Evolutionary conservation across 2,329 filamentous ascomycete species (phyloP).

Genomic region (Alternaria alternata): DNA sequence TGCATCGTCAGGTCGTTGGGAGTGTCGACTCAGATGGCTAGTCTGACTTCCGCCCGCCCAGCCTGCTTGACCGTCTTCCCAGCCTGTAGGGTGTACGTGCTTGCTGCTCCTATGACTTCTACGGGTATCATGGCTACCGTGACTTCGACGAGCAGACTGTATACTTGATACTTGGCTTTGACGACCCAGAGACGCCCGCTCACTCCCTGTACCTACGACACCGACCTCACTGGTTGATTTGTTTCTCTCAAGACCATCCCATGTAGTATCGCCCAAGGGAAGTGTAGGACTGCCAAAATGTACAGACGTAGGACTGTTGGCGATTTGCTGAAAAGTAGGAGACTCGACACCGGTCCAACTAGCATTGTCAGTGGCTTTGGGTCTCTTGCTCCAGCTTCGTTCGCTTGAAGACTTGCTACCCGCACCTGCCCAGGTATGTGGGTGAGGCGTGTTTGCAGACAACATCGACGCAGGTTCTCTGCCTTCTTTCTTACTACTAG

Average conservation of each 20-base stretch:
- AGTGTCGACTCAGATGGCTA: not conserved
- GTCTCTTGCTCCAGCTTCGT: slow-evolving; percentile 1
- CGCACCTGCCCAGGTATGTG: slow-evolving; percentile 9
- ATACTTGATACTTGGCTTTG: slow-evolving; percentile 5
- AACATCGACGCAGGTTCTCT: not conserved
- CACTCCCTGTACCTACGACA: slow-evolving; percentile 20
- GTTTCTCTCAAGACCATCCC: slow-evolving; percentile 31
- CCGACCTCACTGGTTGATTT: slow-evolving; percentile 32
- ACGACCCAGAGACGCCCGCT: slow-evolving; percentile 14
- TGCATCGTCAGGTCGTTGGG: not conserved
- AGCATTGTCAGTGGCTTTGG: slow-evolving; percentile 3
- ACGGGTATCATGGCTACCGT: not conserved
- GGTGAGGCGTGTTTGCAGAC: slow-evolving; percentile 1
- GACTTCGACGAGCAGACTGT: not conserved
- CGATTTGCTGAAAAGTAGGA: not conserved
- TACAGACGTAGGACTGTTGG: not conserved
- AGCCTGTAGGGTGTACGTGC: not conserved
- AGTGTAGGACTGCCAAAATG: not conserved
- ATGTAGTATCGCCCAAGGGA: slow-evolving; percentile 12
- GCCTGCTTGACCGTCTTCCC: not conserved
- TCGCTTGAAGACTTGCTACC: not conserved
- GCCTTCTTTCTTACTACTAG: not conserved
- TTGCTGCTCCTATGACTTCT: not conserved
- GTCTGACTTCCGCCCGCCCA: not conserved
- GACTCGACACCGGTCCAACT: slow-evolving; percentile 6